phyloP scores from a whole-genome alignment of 257 asterid species.

The Mentha longifolia region DNA sequence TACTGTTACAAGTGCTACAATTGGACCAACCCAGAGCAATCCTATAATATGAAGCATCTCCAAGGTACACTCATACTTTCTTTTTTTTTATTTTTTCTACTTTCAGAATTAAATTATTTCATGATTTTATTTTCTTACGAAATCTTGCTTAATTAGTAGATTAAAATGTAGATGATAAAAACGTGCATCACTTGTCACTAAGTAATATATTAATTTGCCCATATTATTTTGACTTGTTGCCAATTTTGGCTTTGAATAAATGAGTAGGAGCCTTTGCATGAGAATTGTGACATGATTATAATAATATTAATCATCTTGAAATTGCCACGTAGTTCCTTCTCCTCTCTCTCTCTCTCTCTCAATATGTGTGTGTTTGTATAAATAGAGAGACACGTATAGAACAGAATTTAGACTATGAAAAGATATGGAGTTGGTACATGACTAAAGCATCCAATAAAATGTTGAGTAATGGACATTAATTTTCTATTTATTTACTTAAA shows the following conservation, averaged over 20 bases:
- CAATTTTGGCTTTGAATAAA: not conserved
- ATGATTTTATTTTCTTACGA: not conserved
- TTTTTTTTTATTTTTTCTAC: not conserved
- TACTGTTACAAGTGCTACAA: constrained; percentile 76
- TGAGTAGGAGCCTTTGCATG: not conserved
- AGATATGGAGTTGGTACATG: too few relatives aligned
- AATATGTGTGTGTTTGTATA: too few relatives aligned
- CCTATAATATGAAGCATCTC: constrained; percentile 74
- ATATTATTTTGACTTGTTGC: not conserved
- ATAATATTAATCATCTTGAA: not conserved
- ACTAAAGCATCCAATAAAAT: too few relatives aligned
- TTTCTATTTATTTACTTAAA: too few relatives aligned
- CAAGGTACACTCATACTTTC: constrained; percentile 46
- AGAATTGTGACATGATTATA: too few relatives aligned
- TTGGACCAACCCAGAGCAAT: constrained; percentile 62
- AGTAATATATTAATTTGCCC: not conserved
- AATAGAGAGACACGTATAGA: too few relatives aligned
- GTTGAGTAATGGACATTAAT: too few relatives aligned
- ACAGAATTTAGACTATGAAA: too few relatives aligned
- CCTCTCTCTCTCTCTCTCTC: too few relatives aligned
- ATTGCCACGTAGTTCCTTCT: too few relatives aligned
- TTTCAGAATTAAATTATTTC: not conserved
- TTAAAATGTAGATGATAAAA: not conserved
- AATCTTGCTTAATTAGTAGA: too few relatives aligned
- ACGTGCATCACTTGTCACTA: too few relatives aligned